phyloP scores from a whole-genome alignment of 148 eudicot species.

The Spergularia bocconei region DNA sequence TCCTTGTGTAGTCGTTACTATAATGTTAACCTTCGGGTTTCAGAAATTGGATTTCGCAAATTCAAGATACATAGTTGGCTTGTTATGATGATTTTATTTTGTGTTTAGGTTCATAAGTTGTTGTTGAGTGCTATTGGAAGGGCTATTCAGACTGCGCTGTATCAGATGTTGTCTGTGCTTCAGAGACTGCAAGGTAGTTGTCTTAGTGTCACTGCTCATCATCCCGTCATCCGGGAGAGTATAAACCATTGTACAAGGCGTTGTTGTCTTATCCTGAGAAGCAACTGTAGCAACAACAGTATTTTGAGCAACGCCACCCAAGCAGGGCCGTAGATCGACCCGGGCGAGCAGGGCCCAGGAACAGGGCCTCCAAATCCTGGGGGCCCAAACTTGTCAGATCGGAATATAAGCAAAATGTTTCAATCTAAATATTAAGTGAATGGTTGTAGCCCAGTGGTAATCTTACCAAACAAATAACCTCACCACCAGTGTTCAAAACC shows the following conservation, averaged over 20 bases:
- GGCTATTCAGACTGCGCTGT: conserved; percentile 50
- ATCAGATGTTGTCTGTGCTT: conserved; percentile 44
- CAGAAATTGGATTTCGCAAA: too few relatives aligned
- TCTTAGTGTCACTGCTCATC: conserved; percentile 63
- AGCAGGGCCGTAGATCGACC: too few relatives aligned
- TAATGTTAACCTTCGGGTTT: too few relatives aligned
- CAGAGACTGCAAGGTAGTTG: conserved; percentile 61
- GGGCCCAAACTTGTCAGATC: too few relatives aligned
- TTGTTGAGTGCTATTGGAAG: conserved; percentile 57
- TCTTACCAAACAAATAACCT: too few relatives aligned
- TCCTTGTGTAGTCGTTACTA: too few relatives aligned
- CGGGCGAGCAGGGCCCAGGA: too few relatives aligned
- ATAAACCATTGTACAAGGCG: conserved; percentile 42
- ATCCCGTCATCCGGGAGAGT: conserved; percentile 36
- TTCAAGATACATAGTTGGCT: not conserved
- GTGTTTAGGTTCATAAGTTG: conserved; percentile 66
- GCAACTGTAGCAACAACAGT: conserved; percentile 52
- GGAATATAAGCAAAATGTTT: too few relatives aligned
- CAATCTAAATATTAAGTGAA: too few relatives aligned
- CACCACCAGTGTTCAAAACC: too few relatives aligned
- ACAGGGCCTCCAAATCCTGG: too few relatives aligned
- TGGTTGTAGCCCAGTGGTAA: too few relatives aligned
- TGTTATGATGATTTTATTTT: not conserved
- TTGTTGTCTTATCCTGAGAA: conserved; percentile 46
- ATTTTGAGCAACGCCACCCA: conserved; percentile 44